phyloP scores from a whole-genome alignment of 2,329 filamentous ascomycete genomes.

The Cercospora beticola region DNA sequence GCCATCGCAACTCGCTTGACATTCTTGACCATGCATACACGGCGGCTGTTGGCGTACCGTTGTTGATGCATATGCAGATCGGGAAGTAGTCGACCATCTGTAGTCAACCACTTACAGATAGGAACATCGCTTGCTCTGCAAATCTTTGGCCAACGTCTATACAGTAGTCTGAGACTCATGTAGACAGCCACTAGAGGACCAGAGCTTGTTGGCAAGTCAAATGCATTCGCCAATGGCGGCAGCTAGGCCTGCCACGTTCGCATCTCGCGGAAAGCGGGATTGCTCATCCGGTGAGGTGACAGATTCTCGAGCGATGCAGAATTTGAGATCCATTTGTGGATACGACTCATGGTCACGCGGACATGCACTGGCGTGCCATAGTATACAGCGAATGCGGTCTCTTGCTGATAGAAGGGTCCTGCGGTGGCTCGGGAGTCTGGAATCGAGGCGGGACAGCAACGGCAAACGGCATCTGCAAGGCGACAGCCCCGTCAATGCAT shows the following conservation, averaged over 20 bases:
- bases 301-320: not conserved
- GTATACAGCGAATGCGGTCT: not conserved
- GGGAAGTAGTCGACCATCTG: conserved; percentile 1
- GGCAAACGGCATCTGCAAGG: not conserved
- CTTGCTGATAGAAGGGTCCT: not conserved
- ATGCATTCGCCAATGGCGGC: not conserved
- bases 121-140: not conserved
- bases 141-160: not conserved
- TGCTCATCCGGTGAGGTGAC: not conserved
- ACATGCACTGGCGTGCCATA: conserved; percentile 2
- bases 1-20: not conserved
- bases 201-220: not conserved
- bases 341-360: conserved; percentile 7
- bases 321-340: not conserved
- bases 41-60: not conserved
- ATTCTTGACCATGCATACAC: conserved; percentile 1
- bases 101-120: not conserved
- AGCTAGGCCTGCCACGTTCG: not conserved
- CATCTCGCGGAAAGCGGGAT: not conserved
- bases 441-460: not conserved
- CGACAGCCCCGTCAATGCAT: not conserved
- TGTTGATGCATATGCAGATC: conserved; percentile 1
- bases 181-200: not conserved
- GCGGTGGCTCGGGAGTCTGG: not conserved
- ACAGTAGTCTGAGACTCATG: conserved; percentile 4